phyloP scores from a whole-genome alignment of 1,139 yeast species.

The Entelexis sorbosivorans region DNA sequence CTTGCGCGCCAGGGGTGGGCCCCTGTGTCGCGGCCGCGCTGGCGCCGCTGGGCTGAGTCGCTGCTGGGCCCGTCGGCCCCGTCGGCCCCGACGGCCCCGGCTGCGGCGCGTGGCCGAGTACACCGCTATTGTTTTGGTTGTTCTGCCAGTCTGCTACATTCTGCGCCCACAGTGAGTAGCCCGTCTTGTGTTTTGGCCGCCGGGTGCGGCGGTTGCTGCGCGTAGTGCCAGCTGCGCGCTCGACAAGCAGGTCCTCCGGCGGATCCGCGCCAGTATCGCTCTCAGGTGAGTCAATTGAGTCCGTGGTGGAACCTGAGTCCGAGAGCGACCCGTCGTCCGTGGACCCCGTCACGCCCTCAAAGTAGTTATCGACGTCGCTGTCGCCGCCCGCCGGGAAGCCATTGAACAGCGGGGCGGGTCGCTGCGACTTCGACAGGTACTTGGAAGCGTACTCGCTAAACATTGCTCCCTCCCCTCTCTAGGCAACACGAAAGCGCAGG shows the following conservation, averaged over 20 bases:
- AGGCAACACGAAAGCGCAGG: not conserved
- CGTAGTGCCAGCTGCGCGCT: conserved; percentile 10
- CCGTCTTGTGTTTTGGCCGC: conserved; percentile 9
- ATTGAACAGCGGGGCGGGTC: conserved; percentile 25
- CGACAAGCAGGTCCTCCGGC: conserved; percentile 23
- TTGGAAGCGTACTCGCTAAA: conserved; percentile 31
- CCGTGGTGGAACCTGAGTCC: conserved; percentile 8
- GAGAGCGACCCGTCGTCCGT: conserved; percentile 11
- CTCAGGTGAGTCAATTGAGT: conserved; percentile 12
- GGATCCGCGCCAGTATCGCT: conserved; percentile 16
- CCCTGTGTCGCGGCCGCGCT: not conserved
- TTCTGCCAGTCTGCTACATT: conserved; percentile 9
- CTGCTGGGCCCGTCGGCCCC: no score
- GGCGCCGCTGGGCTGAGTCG: not conserved
- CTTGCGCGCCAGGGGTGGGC: not conserved
- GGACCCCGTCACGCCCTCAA: conserved; percentile 17
- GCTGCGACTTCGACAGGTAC: conserved; percentile 32
- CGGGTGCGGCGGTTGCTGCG: conserved; percentile 6
- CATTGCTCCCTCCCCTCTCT: conserved; percentile 20
- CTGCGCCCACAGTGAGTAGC: conserved; percentile 16
- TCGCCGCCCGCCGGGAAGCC: conserved; percentile 24
- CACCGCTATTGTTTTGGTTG: not conserved
- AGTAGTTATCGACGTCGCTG: conserved; percentile 25
- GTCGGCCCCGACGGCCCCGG: not conserved
- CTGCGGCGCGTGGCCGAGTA: not conserved